A percentile compares a stretch with the other conserved stretches of the same genome.
Evolutionary conservation across 768 basidiomycete species (phyloP).

Genomic region (Psilocybe tampanensis): DNA sequence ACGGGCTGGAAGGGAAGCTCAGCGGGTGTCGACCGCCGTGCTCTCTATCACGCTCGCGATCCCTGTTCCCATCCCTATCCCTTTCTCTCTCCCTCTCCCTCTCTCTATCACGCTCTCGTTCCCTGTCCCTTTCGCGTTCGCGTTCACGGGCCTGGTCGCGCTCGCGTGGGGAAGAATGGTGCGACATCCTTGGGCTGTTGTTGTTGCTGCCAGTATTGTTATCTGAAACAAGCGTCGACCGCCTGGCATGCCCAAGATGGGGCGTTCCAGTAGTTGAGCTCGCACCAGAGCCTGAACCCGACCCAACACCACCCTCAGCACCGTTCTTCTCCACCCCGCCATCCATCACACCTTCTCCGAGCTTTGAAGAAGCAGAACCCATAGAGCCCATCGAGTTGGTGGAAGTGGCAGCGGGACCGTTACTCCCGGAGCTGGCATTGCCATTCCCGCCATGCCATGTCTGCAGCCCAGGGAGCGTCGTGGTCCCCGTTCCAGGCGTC

Average conservation of each 20-base stretch:
- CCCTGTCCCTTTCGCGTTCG: neutral
- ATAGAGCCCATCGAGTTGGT: too few relatives aligned
- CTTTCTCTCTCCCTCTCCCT: neutral
- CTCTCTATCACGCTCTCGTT: neutral
- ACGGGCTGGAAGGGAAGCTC: neutral
- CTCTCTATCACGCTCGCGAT: neutral
- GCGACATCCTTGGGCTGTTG: neutral
- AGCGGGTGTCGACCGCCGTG: neutral
- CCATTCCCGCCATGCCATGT: constrained; percentile 39
- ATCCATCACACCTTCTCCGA: neutral
- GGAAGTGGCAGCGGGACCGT: neutral
- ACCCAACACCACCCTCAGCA: neutral
- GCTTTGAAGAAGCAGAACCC: too few relatives aligned
- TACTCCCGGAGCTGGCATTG: neutral
- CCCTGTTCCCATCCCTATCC: neutral
- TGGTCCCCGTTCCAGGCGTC: constrained; percentile 13
- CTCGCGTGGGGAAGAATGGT: too few relatives aligned
- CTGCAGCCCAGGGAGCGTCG: constrained; percentile 48
- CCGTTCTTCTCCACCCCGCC: neutral
- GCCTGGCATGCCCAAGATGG: constrained; percentile 3
- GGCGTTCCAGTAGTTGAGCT: neutral
- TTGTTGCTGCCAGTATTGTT: neutral
- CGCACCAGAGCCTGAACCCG: too few relatives aligned
- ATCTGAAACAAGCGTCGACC: neutral
- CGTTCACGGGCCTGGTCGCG: too few relatives aligned